Evolutionary conservation across 148 eudicot species (phyloP).

Genomic region (Cornus suecica): DNA sequence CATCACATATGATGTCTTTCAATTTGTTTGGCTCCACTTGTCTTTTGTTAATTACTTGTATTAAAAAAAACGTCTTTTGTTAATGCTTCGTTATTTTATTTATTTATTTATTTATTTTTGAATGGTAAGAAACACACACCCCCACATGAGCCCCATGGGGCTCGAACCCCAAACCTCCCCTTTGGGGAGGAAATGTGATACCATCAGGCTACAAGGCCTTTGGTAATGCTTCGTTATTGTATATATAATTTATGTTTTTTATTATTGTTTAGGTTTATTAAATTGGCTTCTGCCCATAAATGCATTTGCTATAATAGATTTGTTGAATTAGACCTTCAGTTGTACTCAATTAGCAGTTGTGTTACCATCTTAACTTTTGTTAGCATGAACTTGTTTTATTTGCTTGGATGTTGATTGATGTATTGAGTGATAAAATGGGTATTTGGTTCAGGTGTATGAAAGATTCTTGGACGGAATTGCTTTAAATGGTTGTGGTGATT

Average conservation of each 20-base stretch:
- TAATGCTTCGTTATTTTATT: neutral
- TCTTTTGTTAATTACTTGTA: neutral
- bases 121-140: too few relatives aligned
- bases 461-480: slow-evolving; percentile 94
- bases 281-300: neutral
- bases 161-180: too few relatives aligned
- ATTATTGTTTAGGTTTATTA: neutral
- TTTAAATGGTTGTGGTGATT: slow-evolving; percentile 94
- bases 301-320: neutral
- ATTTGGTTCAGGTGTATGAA: slow-evolving; percentile 87
- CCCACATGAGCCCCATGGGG: too few relatives aligned
- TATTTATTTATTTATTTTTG: too few relatives aligned
- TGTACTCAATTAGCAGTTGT: neutral
- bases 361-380: neutral
- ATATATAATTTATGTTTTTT: too few relatives aligned
- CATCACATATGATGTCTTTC: neutral
- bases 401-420: slow-evolving; percentile 46
- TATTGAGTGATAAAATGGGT: slow-evolving; percentile 61
- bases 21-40: neutral
- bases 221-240: neutral
- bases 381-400: slow-evolving; percentile 7
- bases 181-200: too few relatives aligned
- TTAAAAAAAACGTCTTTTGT: too few relatives aligned
- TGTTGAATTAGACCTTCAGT: neutral
- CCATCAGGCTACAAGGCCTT: too few relatives aligned